Percentiles rank a stretch among this genome's conserved stretches.
Evolutionary conservation across 148 eudicot genomes (phyloP).

Genomic region (Heliosperma pusillum): DNA sequence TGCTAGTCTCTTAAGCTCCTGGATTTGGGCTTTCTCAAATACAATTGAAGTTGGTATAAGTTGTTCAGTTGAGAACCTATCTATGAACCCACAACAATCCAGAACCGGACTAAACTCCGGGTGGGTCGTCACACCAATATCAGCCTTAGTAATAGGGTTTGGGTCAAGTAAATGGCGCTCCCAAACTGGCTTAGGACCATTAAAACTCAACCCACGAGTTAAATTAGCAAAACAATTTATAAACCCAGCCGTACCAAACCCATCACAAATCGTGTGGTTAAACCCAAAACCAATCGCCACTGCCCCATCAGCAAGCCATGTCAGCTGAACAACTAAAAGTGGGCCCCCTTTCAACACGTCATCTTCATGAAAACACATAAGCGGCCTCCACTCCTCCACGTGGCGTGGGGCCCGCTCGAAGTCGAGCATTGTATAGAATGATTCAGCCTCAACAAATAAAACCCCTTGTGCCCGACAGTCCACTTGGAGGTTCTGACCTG

Average conservation of each 20-base stretch:
- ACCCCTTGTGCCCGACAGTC: slow-evolving; percentile 64
- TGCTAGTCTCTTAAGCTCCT: slow-evolving; percentile 38
- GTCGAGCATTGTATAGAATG: slow-evolving; percentile 29
- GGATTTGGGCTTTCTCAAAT: slow-evolving; percentile 32
- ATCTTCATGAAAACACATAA: slow-evolving; percentile 42
- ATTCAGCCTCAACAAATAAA: slow-evolving; percentile 53
- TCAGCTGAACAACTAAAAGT: slow-evolving; percentile 65
- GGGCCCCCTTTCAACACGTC: slow-evolving; percentile 60
- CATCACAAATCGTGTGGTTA: slow-evolving; percentile 65
- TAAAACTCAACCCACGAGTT: slow-evolving; percentile 26
- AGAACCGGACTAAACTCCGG: slow-evolving; percentile 60
- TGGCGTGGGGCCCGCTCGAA: slow-evolving; percentile 53
- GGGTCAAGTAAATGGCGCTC: slow-evolving; percentile 49
- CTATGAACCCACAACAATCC: slow-evolving; percentile 43
- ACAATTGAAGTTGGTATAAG: slow-evolving; percentile 52
- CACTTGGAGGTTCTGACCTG: slow-evolving; percentile 46
- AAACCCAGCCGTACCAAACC: slow-evolving; percentile 58
- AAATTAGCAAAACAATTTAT: slow-evolving; percentile 53
- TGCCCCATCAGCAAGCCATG: slow-evolving; percentile 70
- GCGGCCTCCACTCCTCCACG: slow-evolving; percentile 51
- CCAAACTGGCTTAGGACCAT: slow-evolving; percentile 45
- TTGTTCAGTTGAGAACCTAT: slow-evolving; percentile 32
- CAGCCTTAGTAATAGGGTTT: neutral
- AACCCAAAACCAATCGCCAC: slow-evolving; percentile 58
- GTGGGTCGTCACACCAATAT: slow-evolving; percentile 29